Evolutionary conservation across 2,329 filamentous ascomycete genomes (phyloP), one percentile per base, ranked within the genome.

Genomic region (Periconia macrospinosa): DNA sequence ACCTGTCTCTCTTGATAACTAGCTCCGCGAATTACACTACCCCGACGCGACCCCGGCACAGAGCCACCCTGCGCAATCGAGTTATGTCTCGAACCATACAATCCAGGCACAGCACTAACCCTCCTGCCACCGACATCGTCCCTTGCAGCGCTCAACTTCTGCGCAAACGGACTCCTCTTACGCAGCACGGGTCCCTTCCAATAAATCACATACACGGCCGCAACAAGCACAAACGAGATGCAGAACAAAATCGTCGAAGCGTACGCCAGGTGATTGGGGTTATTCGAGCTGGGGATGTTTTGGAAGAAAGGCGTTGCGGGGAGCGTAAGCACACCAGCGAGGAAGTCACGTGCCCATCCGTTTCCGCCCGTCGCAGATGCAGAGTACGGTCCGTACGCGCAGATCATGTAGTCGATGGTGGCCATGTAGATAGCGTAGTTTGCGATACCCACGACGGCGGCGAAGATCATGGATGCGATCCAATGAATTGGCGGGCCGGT

Each of bases 341-440:
- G 76, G 73, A 92, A 88, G 66, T 92, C 89, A 58, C 89, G 82
- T 2, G 87, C 81, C 79, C 88, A 91, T 1, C 88, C 89, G 56
- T 92, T 92, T 10, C 89, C 89, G 41, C 89, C 89, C 0, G 89
- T 91, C 0, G 89, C 89, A 0, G 88, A 91, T 1, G 89, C 88
- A 1, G 87, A 86, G 70, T 90, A 91, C 0, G 86, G 85, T 0
- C 89, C 89, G 63, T 91, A 89, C 0, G 87, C 86, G 53, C 85
- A 86, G 35, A 90, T 83, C 85, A 91, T 91, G 76, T 91, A 92
- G 72, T 91, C 87, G 59, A 90, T 89, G 0, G 88, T 91, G 0
- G 87, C 86, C 87, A 90, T 90, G 74, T 91, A 90, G 54, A 90
- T 89, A 42, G 82, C 76, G 54, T 88, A 89, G 48, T 70, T 92